Conservation (phyloP, 192 early-diverging fungal genomes). For the Chytriomyces confervae region DNA sequence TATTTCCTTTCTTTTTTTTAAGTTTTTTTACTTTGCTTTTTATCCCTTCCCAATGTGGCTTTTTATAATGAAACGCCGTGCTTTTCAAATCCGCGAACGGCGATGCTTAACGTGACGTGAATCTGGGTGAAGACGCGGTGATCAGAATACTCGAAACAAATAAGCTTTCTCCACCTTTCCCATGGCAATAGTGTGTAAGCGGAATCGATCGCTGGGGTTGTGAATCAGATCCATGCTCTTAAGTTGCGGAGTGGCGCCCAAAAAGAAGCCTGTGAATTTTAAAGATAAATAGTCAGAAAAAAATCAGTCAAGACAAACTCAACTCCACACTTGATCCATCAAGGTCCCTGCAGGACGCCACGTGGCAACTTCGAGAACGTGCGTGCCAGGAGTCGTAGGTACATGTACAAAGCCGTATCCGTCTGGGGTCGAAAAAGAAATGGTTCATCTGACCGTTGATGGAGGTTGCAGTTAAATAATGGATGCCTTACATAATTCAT, state of each 20-base stretch:
- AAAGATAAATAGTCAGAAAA: neutral
- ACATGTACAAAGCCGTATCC: slow-evolving; percentile 64
- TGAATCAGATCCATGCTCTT: slow-evolving; percentile 54
- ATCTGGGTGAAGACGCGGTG: too few relatives aligned
- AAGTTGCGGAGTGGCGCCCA: slow-evolving; percentile 57
- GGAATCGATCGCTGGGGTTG: slow-evolving; percentile 56
- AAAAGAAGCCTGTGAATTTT: slow-evolving; percentile 48
- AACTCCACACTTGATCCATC: slow-evolving; percentile 57
- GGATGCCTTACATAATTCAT: slow-evolving; percentile 54
- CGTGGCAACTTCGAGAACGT: slow-evolving; percentile 53
- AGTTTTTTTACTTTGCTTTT: too few relatives aligned
- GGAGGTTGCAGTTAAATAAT: neutral
- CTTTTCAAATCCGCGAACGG: slow-evolving; percentile 54
- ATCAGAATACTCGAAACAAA: too few relatives aligned
- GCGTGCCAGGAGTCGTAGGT: slow-evolving; percentile 59
- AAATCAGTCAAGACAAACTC: neutral
- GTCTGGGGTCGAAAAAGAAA: slow-evolving; percentile 31
- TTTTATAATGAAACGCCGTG: slow-evolving; percentile 50
- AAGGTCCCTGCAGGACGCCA: slow-evolving; percentile 57
- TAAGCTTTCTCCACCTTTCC: slow-evolving; percentile 47
- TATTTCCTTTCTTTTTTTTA: too few relatives aligned
- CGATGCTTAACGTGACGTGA: slow-evolving; percentile 50
- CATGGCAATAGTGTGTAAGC: slow-evolving; percentile 57
- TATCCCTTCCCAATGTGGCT: neutral
- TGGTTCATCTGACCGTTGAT: neutral